A percentile compares a stretch with the other conserved stretches of the same genome.
phyloP scores from a whole-genome alignment of 345 rosid species.

The Citrus cavaleriei region DNA sequence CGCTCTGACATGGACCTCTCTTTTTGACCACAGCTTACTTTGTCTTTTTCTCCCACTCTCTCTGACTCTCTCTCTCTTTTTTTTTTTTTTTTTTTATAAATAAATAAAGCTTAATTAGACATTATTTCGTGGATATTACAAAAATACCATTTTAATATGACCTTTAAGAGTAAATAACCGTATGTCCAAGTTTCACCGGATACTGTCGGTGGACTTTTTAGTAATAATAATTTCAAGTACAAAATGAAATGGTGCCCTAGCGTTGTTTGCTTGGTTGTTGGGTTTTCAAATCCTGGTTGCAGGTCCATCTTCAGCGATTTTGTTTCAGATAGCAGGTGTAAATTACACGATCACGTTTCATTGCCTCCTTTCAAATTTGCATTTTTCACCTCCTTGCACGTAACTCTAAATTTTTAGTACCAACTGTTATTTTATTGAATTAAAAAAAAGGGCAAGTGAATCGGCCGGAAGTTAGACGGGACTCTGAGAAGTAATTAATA shows the following conservation, averaged over 20 bases:
- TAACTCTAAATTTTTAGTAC: not conserved
- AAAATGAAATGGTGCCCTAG: conserved; percentile 11
- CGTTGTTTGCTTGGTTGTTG: conserved; percentile 36
- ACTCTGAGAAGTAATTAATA: no score
- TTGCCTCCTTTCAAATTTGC: not conserved
- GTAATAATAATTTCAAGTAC: not conserved
- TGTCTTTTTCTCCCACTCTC: conserved; percentile 19
- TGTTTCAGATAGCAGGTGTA: conserved; percentile 7
- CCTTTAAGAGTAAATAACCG: not conserved
- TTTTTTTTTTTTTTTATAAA: not conserved
- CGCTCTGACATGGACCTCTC: conserved; percentile 45
- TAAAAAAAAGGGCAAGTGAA: not conserved
- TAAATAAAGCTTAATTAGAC: not conserved
- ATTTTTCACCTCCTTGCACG: not conserved
- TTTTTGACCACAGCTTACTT: conserved; percentile 50
- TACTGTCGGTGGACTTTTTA: conserved; percentile 40
- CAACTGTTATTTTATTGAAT: not conserved
- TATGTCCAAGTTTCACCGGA: conserved; percentile 13
- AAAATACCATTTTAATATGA: conserved; percentile 3
- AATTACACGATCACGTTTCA: conserved; percentile 15
- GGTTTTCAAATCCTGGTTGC: conserved; percentile 27
- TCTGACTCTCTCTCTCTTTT: not conserved
- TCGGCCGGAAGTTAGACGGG: not conserved
- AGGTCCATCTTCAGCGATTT: conserved; percentile 18
- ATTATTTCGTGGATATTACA: not conserved